phyloP scores from a whole-genome alignment of 371 early-diverging fungal genomes.

The Actinomortierella ambigua region DNA sequence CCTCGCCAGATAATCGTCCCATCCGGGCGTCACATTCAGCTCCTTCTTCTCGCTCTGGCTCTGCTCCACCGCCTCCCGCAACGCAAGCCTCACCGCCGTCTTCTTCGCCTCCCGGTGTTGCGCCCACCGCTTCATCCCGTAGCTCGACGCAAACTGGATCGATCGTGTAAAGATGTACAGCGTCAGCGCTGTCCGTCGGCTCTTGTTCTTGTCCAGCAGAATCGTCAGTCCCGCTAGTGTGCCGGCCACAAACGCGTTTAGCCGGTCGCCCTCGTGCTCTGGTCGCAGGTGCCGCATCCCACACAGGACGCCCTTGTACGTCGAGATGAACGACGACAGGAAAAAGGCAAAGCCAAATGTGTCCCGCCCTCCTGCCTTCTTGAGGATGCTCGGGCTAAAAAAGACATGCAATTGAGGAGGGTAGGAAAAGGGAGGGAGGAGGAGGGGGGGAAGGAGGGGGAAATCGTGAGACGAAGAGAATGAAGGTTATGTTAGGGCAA shows the following conservation, averaged over 20 bases:
- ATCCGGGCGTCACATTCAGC: slow-evolving; percentile 17
- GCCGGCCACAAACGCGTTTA: slow-evolving; percentile 82
- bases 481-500: too few species aligned
- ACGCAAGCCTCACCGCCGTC: slow-evolving; percentile 16
- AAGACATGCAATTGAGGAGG: not conserved
- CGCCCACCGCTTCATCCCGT: slow-evolving; percentile 70
- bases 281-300: slow-evolving; percentile 61
- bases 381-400: slow-evolving; percentile 57
- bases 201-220: slow-evolving; percentile 70
- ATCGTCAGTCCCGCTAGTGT: slow-evolving; percentile 74
- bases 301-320: slow-evolving; percentile 83
- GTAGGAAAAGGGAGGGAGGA: not conserved
- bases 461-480: too few species aligned
- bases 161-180: slow-evolving; percentile 81
- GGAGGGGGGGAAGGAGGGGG: too few species aligned
- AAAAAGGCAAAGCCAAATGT: slow-evolving; percentile 84
- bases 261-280: slow-evolving; percentile 57
- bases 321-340: slow-evolving; percentile 75
- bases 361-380: slow-evolving; percentile 69
- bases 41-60: slow-evolving; percentile 9
- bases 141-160: slow-evolving; percentile 72
- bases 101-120: slow-evolving; percentile 45
- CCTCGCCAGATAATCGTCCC: slow-evolving; percentile 62
- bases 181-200: slow-evolving; percentile 76
- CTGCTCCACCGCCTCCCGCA: slow-evolving; percentile 19